phyloP scores from a whole-genome alignment of 768 basidiomycete genomes.

The Suillus variegatus region DNA sequence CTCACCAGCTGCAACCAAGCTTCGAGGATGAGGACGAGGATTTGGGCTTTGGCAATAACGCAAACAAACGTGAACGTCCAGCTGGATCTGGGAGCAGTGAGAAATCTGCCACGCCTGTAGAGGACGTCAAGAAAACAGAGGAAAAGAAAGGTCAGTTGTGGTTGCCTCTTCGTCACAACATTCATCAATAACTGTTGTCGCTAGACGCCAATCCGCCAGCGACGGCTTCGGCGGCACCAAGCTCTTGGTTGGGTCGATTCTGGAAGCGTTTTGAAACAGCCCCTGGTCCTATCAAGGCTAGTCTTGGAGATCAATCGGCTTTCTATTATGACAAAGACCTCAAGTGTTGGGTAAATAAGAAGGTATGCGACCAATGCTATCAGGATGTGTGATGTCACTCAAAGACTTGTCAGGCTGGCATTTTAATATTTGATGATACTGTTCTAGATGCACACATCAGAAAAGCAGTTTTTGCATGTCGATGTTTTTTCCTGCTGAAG shows the following conservation, averaged over 20 bases:
- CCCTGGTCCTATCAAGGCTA: conserved; percentile 83
- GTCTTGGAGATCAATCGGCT: conserved; percentile 84
- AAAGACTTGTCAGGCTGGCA: conserved; percentile 38
- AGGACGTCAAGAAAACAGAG: conserved; percentile 21
- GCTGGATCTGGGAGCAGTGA: conserved; percentile 28
- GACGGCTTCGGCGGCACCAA: conserved; percentile 34
- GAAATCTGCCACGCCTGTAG: conserved; percentile 18
- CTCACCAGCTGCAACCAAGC: conserved; percentile 15
- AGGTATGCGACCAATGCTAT: conserved; percentile 45
- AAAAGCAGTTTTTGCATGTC: too few relatives aligned
- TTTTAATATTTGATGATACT: too few relatives aligned
- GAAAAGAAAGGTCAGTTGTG: conserved; percentile 33
- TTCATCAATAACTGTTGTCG: conserved; percentile 6
- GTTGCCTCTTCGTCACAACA: not conserved
- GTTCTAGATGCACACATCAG: too few relatives aligned
- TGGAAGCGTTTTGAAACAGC: conserved; percentile 68
- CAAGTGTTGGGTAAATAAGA: conserved; percentile 96
- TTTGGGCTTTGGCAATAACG: conserved; percentile 87
- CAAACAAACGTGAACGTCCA: conserved; percentile 38
- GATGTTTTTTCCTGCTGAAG: too few relatives aligned
- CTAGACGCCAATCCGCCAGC: conserved; percentile 12
- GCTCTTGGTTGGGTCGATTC: conserved; percentile 82
- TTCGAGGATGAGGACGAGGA: conserved; percentile 74
- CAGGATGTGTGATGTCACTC: conserved; percentile 2
- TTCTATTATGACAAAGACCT: conserved; percentile 96